Conservation (phyloP, 169 alveolate genomes). For the Plasmodium chabaudi region DNA sequence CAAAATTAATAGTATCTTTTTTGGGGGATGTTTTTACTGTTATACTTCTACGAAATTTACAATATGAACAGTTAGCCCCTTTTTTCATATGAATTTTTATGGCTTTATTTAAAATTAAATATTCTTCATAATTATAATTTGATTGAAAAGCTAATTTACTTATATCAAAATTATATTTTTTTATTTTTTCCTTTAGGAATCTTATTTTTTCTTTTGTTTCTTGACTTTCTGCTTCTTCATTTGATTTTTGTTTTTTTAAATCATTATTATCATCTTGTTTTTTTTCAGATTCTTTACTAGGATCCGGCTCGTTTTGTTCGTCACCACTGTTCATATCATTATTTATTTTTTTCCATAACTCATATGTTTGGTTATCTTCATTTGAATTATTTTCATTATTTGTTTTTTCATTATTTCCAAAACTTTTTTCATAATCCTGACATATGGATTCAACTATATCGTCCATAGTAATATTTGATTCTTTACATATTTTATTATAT, state of each 20-base stretch:
- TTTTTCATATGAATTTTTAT: constrained; percentile 18
- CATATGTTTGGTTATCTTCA: background rate
- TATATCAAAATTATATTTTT: constrained; percentile 20
- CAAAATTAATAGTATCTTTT: constrained; percentile 43
- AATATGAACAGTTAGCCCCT: constrained; percentile 3
- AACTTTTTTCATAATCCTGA: background rate
- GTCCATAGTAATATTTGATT: constrained; percentile 49
- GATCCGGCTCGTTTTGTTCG: background rate
- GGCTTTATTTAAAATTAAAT: constrained; percentile 19
- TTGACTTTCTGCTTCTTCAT: background rate
- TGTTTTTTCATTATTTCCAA: background rate
- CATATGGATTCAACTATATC: constrained; percentile 8
- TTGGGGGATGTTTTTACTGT: constrained; percentile 14
- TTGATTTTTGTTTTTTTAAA: background rate
- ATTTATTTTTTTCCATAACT: background rate
- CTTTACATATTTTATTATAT: constrained; percentile 50
- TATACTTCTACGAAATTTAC: constrained; percentile 25
- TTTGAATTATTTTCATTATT: background rate
- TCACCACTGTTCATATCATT: background rate
- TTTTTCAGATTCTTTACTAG: background rate
- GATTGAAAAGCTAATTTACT: constrained; percentile 50
- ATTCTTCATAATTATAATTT: constrained; percentile 63
- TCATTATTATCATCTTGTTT: background rate
- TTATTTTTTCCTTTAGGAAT: constrained; percentile 39
- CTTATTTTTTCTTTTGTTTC: background rate